These are phyloP conservation scores for Mycena leptocephala DNA, from an alignment of 768 basidiomycete genomes.

Conservation along the genomic window DNA sequence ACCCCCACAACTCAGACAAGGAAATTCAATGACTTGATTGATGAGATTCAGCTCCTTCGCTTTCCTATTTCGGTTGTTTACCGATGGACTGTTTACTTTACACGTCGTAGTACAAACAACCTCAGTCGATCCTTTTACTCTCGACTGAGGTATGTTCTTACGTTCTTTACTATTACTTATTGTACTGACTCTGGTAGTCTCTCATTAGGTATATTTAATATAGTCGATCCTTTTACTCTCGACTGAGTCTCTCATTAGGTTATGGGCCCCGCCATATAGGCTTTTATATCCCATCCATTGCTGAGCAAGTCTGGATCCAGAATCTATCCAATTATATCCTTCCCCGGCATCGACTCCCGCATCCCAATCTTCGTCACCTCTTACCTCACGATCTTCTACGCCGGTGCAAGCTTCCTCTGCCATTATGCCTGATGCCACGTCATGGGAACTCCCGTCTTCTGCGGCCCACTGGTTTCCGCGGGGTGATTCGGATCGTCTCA, in stretches of 20 bases:
- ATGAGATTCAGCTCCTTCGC: no score
- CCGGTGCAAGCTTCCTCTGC: neutral
- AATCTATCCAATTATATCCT: neutral
- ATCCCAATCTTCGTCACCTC: neutral
- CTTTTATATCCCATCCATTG: neutral
- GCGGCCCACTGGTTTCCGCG: neutral
- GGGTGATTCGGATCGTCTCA: neutral
- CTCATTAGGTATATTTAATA: no score
- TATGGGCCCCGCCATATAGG: neutral
- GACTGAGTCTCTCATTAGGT: no score
- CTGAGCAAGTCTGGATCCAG: neutral
- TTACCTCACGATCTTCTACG: neutral
- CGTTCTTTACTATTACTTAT: no score
- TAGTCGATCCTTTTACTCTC: no score
- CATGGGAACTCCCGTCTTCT: neutral
- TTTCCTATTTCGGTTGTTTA: no score
- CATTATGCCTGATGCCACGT: neutral
- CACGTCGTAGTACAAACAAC: no score
- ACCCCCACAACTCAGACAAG: neutral
- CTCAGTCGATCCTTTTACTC: no score
- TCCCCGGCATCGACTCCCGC: neutral
- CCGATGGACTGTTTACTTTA: no score
- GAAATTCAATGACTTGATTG: no score
- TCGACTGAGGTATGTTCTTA: no score
- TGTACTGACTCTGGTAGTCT: no score